phyloP scores from a whole-genome alignment of 129 eudicot species.

The Centaurea solstitialis region DNA sequence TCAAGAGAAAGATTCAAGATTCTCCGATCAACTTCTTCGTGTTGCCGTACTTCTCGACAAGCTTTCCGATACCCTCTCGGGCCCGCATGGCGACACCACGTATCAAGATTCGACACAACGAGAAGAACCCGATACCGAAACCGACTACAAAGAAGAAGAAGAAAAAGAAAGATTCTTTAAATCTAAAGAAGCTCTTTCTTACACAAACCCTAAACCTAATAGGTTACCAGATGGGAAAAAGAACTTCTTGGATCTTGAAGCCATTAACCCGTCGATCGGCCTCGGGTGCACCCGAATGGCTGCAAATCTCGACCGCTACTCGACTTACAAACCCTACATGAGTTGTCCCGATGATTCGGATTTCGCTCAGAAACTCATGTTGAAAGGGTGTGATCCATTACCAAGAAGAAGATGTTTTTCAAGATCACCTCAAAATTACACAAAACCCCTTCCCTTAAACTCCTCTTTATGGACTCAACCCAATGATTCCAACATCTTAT shows the following conservation, averaged over 20 bases:
- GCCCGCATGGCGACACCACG: background rate
- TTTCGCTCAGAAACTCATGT: conserved; percentile 34
- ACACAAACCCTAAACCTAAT: conserved; percentile 29
- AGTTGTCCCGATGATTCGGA: conserved; percentile 38
- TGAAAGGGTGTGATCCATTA: conserved; percentile 36
- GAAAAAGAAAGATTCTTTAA: conserved; percentile 1
- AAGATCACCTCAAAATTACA: conserved; percentile 26
- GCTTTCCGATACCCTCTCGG: conserved; percentile 20
- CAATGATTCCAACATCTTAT: conserved; percentile 28
- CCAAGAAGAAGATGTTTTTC: conserved; percentile 36
- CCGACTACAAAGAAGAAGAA: background rate
- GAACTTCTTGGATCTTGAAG: conserved; percentile 34
- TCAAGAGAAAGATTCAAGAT: conserved; percentile 4
- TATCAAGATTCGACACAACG: conserved; percentile 12
- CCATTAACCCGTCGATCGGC: conserved; percentile 30
- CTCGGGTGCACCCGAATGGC: conserved; percentile 29
- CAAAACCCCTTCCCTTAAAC: conserved; percentile 9
- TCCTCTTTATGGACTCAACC: conserved; percentile 30
- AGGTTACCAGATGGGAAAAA: conserved; percentile 27
- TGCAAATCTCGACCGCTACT: conserved; percentile 22
- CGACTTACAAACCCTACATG: conserved; percentile 7
- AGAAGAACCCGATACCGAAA: conserved; percentile 12
- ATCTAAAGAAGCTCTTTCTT: conserved; percentile 19
- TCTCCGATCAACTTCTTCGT: conserved; percentile 27
- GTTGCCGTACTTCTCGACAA: conserved; percentile 22